Conservation (phyloP, 164 flowering plant species). For the Umbilicus rupestris region DNA sequence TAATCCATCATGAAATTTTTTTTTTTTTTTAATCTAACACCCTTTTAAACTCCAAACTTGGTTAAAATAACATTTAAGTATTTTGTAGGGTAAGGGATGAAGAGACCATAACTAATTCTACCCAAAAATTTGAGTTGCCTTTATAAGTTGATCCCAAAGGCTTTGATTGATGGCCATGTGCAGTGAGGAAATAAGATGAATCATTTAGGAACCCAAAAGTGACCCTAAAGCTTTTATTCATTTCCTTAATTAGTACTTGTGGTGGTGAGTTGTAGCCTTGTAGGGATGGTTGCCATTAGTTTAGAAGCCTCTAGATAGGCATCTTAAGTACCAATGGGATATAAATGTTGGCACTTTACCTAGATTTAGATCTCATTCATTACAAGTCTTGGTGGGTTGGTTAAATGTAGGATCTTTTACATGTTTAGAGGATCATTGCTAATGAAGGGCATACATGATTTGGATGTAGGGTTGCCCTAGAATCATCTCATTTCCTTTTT, state of each 20-base stretch:
- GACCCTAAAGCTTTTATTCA: neutral
- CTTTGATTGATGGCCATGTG: slow-evolving; percentile 14
- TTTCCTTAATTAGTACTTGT: slow-evolving; percentile 3
- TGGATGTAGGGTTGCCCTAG: neutral
- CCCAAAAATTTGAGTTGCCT: no score
- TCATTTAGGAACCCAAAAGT: neutral
- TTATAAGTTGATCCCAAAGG: no score
- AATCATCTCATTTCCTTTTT: neutral
- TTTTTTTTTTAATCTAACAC: no score
- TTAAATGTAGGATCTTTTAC: neutral
- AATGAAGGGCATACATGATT: neutral
- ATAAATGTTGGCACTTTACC: neutral
- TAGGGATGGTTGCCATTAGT: neutral
- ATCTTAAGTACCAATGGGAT: neutral
- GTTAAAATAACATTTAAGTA: no score
- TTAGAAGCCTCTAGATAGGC: neutral
- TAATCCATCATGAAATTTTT: no score
- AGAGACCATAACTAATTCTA: no score
- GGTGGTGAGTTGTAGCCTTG: neutral
- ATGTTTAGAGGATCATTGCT: neutral
- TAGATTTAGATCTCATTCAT: slow-evolving; percentile 1
- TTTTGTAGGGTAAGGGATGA: no score
- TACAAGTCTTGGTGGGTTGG: neutral
- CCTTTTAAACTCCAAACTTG: no score
- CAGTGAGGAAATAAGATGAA: neutral